phyloP scores from a whole-genome alignment of 305 asterid species.

The Fraxinus angustifolia region DNA sequence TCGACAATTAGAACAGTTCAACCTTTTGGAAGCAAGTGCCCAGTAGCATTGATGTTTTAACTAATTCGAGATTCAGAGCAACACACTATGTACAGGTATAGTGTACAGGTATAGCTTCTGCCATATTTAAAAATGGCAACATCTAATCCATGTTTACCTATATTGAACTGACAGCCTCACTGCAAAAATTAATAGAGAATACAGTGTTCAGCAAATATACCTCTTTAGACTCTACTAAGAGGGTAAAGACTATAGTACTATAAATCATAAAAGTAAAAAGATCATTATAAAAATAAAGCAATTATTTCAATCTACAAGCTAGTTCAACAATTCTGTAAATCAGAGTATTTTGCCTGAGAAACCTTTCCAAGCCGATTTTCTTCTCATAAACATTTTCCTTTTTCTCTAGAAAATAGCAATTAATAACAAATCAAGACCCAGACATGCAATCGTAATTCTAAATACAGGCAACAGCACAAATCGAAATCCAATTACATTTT shows the following conservation, averaged over 20 bases:
- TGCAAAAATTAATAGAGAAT: neutral
- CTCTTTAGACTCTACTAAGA: neutral
- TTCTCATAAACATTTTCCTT: neutral
- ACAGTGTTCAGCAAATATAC: neutral
- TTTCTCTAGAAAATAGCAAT: neutral
- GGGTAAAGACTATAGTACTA: neutral
- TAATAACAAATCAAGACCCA: neutral
- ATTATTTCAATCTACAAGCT: neutral
- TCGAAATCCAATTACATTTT: neutral
- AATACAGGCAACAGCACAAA: neutral
- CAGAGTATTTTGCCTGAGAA: neutral
- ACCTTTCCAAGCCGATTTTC: neutral
- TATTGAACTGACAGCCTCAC: neutral
- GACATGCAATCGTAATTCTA: neutral
- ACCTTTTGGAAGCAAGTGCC: neutral
- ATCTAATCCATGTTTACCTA: slow-evolving; percentile 8
- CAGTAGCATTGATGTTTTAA: neutral
- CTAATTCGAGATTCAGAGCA: slow-evolving; percentile 4
- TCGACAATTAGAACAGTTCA: neutral
- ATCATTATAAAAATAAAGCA: neutral
- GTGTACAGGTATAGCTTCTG: neutral
- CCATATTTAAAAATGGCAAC: neutral
- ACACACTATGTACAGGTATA: neutral
- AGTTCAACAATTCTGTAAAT: neutral
- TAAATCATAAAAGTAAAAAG: neutral